Conservation (phyloP, 768 basidiomycete genomes). For the Tulasnella sp. region DNA sequence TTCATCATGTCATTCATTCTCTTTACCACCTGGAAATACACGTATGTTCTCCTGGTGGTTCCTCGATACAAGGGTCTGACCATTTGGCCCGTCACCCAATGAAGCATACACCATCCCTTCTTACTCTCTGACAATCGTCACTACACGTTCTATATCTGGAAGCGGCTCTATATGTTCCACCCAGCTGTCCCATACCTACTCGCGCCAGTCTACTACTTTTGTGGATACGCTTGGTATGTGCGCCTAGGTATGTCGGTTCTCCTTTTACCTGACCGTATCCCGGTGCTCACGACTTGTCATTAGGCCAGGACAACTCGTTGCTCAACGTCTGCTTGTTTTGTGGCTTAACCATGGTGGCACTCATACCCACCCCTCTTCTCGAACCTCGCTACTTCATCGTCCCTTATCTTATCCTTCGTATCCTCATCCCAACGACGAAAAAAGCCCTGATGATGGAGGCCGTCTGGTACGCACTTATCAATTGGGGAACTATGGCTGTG, state of each 20-base stretch:
- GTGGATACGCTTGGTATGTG: constrained; percentile 79
- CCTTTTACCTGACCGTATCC: not conserved
- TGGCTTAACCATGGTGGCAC: constrained; percentile 53
- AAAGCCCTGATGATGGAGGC: constrained; percentile 54
- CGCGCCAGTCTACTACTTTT: constrained; percentile 69
- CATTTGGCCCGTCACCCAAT: not conserved
- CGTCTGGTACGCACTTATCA: constrained; percentile 62
- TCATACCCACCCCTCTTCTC: constrained; percentile 81
- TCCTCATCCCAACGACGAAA: constrained; percentile 39
- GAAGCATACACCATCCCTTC: constrained; percentile 75
- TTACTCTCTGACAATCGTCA: constrained; percentile 92
- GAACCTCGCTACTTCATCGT: constrained; percentile 94
- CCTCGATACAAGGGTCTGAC: not conserved
- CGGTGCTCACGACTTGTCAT: not conserved
- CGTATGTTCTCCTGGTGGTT: constrained; percentile 38
- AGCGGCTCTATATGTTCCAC: constrained; percentile 67
- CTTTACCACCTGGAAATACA: constrained; percentile 62
- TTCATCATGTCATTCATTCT: constrained; percentile 44
- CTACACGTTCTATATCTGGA: constrained; percentile 94
- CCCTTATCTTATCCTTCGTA: constrained; percentile 72
- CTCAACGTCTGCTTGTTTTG: constrained; percentile 66
- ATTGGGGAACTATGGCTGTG: constrained; percentile 61
- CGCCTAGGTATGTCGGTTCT: constrained; percentile 54
- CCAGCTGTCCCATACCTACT: constrained; percentile 65
- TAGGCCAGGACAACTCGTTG: constrained; percentile 21